Conservation (phyloP, 345 rosid species). For the Populus simonii region DNA sequence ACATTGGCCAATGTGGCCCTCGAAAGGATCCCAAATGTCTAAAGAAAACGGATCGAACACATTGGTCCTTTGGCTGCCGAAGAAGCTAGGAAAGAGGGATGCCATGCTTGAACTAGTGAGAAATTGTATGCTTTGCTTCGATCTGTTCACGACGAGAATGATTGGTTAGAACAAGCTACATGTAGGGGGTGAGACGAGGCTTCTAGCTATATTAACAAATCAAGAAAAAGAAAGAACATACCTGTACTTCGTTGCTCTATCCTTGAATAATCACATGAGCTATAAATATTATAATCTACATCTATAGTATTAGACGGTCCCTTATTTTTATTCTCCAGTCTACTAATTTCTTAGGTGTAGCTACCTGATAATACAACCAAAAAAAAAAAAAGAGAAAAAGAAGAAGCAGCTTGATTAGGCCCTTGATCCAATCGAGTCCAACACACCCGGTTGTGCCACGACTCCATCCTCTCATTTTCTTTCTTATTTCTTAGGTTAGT, state of each 20-base stretch:
- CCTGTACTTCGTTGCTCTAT: neutral
- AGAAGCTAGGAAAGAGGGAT: constrained; percentile 24
- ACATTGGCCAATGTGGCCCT: neutral
- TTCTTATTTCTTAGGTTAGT: no score
- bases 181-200: constrained; percentile 13
- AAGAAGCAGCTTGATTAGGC: no score
- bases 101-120: neutral
- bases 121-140: no score
- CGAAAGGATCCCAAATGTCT: constrained; percentile 20
- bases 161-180: neutral
- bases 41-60: constrained; percentile 19
- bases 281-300: neutral
- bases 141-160: neutral
- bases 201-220: constrained; percentile 4
- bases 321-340: neutral
- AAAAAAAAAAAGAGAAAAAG: fast-evolving
- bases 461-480: no score
- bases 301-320: neutral
- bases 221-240: neutral
- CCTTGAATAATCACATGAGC: neutral
- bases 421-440: no score
- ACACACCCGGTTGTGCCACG: no score
- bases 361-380: no score
- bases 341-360: neutral
- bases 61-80: constrained; percentile 16